Percentiles rank a stretch among this genome's conserved stretches.
phyloP scores from a whole-genome alignment of 805 yeast genomes.

The Wickerhamomyces alni region DNA sequence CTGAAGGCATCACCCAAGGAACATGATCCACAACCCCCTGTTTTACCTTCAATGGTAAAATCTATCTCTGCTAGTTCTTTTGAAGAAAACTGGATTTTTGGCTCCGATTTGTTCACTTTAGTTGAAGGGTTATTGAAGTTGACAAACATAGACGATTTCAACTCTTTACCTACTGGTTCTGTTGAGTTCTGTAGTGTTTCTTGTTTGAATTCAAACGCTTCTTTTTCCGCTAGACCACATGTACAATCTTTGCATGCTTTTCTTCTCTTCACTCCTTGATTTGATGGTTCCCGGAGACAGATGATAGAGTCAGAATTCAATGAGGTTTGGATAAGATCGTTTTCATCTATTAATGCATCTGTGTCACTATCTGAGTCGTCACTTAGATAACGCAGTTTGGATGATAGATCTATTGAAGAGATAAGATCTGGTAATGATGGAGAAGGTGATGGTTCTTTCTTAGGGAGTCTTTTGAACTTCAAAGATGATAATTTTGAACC shows the following conservation, averaged over 20 bases:
- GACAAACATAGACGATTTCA: not conserved
- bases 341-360: conserved; percentile 26
- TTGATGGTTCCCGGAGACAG: conserved; percentile 47
- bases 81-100: conserved; percentile 41
- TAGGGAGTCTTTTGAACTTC: conserved; percentile 21
- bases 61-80: conserved; percentile 87
- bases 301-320: conserved; percentile 33
- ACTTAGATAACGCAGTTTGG: conserved; percentile 7
- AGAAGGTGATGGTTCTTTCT: conserved; percentile 10
- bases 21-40: conserved; percentile 97
- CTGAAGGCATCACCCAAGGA: conserved; percentile 97
- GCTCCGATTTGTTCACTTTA: conserved; percentile 16
- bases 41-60: conserved; percentile 93
- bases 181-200: conserved; percentile 21
- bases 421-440: conserved; percentile 20
- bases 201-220: conserved; percentile 50
- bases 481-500: conserved; percentile 22
- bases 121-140: not conserved
- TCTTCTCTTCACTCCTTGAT: conserved; percentile 50
- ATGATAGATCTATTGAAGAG: conserved; percentile 12
- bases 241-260: conserved; percentile 98
- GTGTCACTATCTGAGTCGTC: conserved; percentile 19
- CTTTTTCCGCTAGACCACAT: conserved; percentile 90
- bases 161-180: not conserved
- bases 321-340: conserved; percentile 3